Conservation (phyloP, 139 green algal genomes). For the Haematococcus lacustris region DNA sequence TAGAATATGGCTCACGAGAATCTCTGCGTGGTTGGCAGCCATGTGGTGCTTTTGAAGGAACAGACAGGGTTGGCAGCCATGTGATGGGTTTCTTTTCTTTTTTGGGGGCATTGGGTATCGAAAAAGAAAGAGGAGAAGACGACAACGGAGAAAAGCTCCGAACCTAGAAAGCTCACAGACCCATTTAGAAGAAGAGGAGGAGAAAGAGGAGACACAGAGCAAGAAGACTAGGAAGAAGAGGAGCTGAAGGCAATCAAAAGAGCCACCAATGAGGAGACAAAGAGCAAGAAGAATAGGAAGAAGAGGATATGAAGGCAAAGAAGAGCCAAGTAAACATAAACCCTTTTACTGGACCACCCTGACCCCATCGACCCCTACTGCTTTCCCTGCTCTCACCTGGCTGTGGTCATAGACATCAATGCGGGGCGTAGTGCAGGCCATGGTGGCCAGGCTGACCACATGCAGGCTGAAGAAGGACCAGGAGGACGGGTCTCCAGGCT, state of each 20-base stretch:
- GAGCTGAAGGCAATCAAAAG: background rate
- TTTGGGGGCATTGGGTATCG: background rate
- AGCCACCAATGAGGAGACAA: background rate
- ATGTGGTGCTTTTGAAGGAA: background rate
- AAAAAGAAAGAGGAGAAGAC: background rate
- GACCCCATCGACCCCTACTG: background rate
- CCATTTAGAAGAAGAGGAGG: no score
- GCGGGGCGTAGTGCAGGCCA: constrained; percentile 14
- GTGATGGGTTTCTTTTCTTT: background rate
- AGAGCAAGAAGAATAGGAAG: background rate
- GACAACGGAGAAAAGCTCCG: background rate
- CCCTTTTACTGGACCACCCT: background rate
- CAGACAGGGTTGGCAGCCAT: background rate
- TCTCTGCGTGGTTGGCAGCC: background rate
- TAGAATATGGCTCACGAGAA: background rate
- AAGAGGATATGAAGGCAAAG: background rate
- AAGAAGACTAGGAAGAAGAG: background rate
- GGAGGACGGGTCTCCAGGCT: constrained; percentile 21
- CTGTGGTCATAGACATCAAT: constrained; percentile 46
- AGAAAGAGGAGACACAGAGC: background rate
- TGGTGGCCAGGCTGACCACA: background rate
- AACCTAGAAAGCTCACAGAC: background rate
- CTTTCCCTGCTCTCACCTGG: background rate
- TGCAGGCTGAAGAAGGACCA: background rate
- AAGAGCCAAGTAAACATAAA: background rate